Conservation (phyloP, 495 filamentous ascomycete species). For the Cairneyella variabilis region DNA sequence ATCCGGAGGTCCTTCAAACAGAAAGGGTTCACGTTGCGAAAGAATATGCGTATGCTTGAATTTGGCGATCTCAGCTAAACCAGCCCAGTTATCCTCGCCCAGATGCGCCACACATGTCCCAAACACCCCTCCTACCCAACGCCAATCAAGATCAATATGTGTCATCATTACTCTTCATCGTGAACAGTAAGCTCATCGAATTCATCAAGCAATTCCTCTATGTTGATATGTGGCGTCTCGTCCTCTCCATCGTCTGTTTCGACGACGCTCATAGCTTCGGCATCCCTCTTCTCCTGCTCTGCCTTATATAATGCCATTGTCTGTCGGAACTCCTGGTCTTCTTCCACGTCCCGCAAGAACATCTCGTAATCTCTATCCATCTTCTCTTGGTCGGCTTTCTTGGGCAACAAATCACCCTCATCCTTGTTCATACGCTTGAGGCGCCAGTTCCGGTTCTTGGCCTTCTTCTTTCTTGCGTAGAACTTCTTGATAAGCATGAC, state of each 20-base stretch:
- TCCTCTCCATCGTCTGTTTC: slow-evolving; percentile 67
- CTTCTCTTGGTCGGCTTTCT: slow-evolving; percentile 76
- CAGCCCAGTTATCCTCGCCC: neutral
- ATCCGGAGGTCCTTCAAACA: no score
- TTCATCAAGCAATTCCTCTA: slow-evolving; percentile 85
- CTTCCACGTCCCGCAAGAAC: slow-evolving; percentile 96
- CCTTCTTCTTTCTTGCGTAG: slow-evolving; percentile 81
- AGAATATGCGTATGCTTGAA: no score
- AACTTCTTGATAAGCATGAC: slow-evolving; percentile 95
- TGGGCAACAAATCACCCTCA: slow-evolving; percentile 72
- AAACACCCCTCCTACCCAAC: slow-evolving; percentile 7
- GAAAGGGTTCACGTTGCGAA: no score
- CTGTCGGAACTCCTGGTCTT: slow-evolving; percentile 81
- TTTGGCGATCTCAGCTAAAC: no score
- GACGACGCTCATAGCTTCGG: slow-evolving; percentile 58
- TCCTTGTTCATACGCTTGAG: slow-evolving; percentile 90
- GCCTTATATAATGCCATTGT: slow-evolving; percentile 85
- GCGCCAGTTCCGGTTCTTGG: slow-evolving; percentile 81
- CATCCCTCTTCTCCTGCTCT: slow-evolving; percentile 39
- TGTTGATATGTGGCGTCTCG: slow-evolving; percentile 67
- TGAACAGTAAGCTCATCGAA: slow-evolving; percentile 74
- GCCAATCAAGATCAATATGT: slow-evolving; percentile 9
- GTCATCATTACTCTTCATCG: slow-evolving; percentile 13
- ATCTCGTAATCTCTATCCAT: slow-evolving; percentile 91
- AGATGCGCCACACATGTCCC: neutral